Base-by-base conservation (phyloP, 2,329 filamentous ascomycete genomes). In the Hypoxylon sp. region DNA sequence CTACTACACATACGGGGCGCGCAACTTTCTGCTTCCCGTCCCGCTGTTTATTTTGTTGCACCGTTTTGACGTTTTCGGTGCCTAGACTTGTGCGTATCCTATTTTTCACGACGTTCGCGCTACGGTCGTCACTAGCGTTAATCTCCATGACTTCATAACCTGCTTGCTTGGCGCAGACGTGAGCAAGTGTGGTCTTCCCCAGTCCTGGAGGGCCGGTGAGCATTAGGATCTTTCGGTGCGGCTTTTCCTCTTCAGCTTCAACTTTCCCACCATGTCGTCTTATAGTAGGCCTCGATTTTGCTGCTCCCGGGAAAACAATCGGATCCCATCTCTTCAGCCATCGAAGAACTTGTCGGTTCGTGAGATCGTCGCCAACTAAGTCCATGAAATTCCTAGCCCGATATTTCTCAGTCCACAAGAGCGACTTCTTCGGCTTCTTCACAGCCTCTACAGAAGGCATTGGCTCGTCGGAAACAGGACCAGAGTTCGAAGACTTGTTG, bases 361-460 rank as follows among this genome's bases (percentile, higher is more conserved):
- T 98, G 48, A 94, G 87, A 77, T 99, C 96, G 74, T 99, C 96
- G 29, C 97, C 97, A 52, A 97, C 93, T 0, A 99, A 85, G 73
- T 99, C 96, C 73, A 94, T 92, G 75, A 98, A 99, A 74, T 90
- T 95, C 67, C 90, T 89, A 29, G 96, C 96, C 37, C 96, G 91
- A 78, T 99, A 99, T 78, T 99, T 99, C 78, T 99, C 96, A 0
- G 95, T 97, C 96, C 96, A 99, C 77, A 99, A 83, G 33, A 93
- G 79, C 0, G 88, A 86, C 69, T 80, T 83, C 65, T 82, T 85
- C 0, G 80, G 76, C 66, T 81, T 85, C 68, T 81, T 85, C 62
- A 52, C 46, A 1, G 74, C 68, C 69, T 87, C 85, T 14, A 85
- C 79, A 1, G 85, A 84, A 22, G 73, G 79, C 14, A 85, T 71